Evolutionary conservation across 768 basidiomycete genomes (phyloP).

Genomic region (Phallus indusiatus): DNA sequence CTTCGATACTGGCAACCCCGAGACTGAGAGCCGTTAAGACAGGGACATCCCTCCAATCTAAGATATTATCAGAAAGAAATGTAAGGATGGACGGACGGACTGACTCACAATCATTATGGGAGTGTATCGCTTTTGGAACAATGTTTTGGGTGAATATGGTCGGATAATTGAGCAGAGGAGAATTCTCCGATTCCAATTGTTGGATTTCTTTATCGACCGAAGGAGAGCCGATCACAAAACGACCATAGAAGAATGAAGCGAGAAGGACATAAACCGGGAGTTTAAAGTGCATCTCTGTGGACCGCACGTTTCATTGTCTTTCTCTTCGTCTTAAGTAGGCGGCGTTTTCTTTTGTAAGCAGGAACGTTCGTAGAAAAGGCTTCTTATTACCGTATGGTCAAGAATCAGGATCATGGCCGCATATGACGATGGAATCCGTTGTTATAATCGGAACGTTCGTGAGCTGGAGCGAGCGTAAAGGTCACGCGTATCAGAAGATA

Average conservation of each 20-base stretch:
- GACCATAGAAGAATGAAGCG: not conserved
- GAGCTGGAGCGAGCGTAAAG: too few relatives aligned
- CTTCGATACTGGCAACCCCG: constrained; percentile 43
- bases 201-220: constrained; percentile 15
- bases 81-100: not conserved
- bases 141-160: constrained; percentile 39
- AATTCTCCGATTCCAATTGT: constrained; percentile 25
- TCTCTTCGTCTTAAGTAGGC: not conserved
- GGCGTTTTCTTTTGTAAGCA: not conserved
- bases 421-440: too few relatives aligned
- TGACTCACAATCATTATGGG: constrained; percentile 43
- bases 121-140: constrained; percentile 40
- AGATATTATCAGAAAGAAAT: not conserved
- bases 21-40: constrained; percentile 38
- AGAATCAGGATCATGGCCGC: too few relatives aligned
- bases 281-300: constrained; percentile 4
- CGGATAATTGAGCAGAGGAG: constrained; percentile 33
- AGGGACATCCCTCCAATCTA: constrained; percentile 46
- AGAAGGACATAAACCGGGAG: not conserved
- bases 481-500: too few relatives aligned
- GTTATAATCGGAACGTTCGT: too few relatives aligned
- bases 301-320: not conserved
- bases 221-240: not conserved
- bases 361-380: not conserved
- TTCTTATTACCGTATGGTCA: too few relatives aligned